phyloP scores from a whole-genome alignment of 352 stramenopile genomes.

The Plasmopara halstedii region DNA sequence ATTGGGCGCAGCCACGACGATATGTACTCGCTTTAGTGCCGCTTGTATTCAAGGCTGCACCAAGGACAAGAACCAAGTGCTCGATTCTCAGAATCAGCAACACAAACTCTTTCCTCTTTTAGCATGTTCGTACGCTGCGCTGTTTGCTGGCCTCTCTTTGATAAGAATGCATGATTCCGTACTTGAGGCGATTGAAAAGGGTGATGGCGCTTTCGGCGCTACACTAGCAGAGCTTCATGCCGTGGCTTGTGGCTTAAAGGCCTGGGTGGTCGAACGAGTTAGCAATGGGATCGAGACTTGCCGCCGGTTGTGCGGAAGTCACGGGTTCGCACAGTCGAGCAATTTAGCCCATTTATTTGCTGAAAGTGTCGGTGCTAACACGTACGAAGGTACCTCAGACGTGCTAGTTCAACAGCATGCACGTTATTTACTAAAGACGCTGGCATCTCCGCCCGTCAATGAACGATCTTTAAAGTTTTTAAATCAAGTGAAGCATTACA shows the following conservation, averaged over 20 bases:
- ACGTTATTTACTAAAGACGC: conserved; percentile 47
- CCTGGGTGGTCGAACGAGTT: conserved; percentile 33
- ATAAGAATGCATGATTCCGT: conserved; percentile 27
- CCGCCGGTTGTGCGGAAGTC: conserved; percentile 36
- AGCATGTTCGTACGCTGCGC: conserved; percentile 20
- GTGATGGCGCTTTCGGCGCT: conserved; percentile 21
- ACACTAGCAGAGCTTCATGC: conserved; percentile 50
- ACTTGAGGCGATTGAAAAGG: conserved; percentile 28
- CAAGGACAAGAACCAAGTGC: conserved; percentile 34
- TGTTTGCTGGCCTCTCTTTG: conserved; percentile 24
- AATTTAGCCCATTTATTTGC: conserved; percentile 25
- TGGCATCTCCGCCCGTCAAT: conserved; percentile 7
- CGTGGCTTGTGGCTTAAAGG: conserved; percentile 46
- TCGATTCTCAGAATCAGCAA: conserved; percentile 58
- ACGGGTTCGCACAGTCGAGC: conserved; percentile 31
- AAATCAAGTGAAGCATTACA: conserved; percentile 20
- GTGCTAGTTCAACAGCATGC: conserved; percentile 63
- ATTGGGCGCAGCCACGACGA: conserved; percentile 25
- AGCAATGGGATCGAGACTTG: conserved; percentile 40
- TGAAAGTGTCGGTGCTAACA: conserved; percentile 39
- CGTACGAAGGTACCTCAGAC: conserved; percentile 65
- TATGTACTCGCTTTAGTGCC: conserved; percentile 49
- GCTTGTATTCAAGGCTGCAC: conserved; percentile 37
- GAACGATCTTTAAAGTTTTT: too few relatives aligned
- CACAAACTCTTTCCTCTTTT: conserved; percentile 38